These are phyloP conservation scores for Rhizophlyctis rosea DNA, from an alignment of 192 early-diverging fungal genomes.

Conservation along the genomic window DNA sequence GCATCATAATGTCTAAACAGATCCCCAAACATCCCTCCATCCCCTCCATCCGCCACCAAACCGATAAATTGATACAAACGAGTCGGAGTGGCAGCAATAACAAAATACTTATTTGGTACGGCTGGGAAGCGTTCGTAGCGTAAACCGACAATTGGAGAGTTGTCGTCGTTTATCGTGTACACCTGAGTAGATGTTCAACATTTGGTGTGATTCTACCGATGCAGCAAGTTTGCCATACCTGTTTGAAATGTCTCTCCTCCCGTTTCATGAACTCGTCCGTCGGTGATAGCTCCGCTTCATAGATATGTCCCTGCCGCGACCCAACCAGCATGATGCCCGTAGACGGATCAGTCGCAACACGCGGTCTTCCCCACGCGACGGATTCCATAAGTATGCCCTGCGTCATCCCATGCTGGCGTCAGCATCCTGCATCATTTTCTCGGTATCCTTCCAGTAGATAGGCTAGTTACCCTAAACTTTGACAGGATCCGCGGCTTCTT, in stretches of 20 bases:
- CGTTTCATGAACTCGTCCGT: constrained; percentile 79
- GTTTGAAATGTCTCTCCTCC: constrained; percentile 75
- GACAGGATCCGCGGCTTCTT: constrained; percentile 73
- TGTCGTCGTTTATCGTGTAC: constrained; percentile 64
- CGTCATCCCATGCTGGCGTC: not conserved
- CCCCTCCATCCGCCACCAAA: constrained; percentile 38
- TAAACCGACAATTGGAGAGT: constrained; percentile 74
- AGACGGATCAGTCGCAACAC: constrained; percentile 48
- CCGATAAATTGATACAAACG: constrained; percentile 94
- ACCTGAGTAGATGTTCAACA: constrained; percentile 38
- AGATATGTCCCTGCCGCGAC: constrained; percentile 77
- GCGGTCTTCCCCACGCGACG: constrained; percentile 82
- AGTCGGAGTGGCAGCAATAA: constrained; percentile 77
- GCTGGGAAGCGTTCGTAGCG: constrained; percentile 79
- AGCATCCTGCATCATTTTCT: not conserved
- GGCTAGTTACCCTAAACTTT: constrained; percentile 76
- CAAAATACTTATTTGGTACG: constrained; percentile 68
- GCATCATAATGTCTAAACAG: constrained; percentile 71
- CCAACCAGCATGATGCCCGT: constrained; percentile 85
- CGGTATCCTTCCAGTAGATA: too few relatives aligned
- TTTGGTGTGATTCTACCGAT: constrained; percentile 15
- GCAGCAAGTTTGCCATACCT: constrained; percentile 39
- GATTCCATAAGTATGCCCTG: constrained; percentile 78
- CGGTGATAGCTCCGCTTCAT: constrained; percentile 86
- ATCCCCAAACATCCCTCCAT: constrained; percentile 71